These are phyloP conservation scores for Lenwebbia sp. DNA, from an alignment of 345 rosid species.

Conservation along the genomic window DNA sequence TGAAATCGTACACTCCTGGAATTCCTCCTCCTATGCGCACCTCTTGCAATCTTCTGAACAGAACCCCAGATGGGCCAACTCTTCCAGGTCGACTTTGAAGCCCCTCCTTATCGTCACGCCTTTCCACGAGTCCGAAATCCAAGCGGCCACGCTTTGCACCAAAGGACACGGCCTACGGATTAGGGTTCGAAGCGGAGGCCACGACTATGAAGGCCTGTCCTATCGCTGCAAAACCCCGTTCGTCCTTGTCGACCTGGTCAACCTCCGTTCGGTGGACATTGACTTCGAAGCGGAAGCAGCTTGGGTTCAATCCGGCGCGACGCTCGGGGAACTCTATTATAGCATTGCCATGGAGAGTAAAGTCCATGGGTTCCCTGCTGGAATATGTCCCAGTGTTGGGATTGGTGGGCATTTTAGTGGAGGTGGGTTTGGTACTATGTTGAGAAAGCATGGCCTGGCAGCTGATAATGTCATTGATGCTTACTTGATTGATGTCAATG, in stretches of 20 bases:
- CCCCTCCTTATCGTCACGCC: conserved; percentile 31
- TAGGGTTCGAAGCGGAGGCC: conserved; percentile 45
- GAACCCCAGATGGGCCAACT: conserved; percentile 23
- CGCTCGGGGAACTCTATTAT: conserved; percentile 36
- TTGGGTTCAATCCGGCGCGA: conserved; percentile 39
- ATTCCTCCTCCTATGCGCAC: conserved; percentile 12
- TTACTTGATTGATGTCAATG: conserved; percentile 20
- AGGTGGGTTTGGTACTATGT: conserved; percentile 33
- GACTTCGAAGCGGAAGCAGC: conserved; percentile 14
- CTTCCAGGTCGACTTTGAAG: conserved; percentile 2
- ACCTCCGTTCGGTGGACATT: conserved; percentile 14
- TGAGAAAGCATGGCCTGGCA: conserved; percentile 36
- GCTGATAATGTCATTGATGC: conserved; percentile 37
- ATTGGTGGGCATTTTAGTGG: conserved; percentile 33
- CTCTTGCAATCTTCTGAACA: conserved; percentile 15
- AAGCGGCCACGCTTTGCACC: conserved; percentile 28
- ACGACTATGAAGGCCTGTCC: conserved; percentile 49
- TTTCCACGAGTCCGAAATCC: conserved; percentile 23
- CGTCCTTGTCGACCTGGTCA: conserved; percentile 28
- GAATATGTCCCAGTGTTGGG: conserved; percentile 31
- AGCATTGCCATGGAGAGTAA: conserved; percentile 21
- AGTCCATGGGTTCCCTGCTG: conserved; percentile 39
- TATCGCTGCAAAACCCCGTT: conserved; percentile 22
- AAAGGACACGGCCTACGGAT: conserved; percentile 14
- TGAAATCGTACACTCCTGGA: conserved; percentile 14